phyloP scores from a whole-genome alignment of 257 asterid genomes.

The Euphrasia confusa region DNA sequence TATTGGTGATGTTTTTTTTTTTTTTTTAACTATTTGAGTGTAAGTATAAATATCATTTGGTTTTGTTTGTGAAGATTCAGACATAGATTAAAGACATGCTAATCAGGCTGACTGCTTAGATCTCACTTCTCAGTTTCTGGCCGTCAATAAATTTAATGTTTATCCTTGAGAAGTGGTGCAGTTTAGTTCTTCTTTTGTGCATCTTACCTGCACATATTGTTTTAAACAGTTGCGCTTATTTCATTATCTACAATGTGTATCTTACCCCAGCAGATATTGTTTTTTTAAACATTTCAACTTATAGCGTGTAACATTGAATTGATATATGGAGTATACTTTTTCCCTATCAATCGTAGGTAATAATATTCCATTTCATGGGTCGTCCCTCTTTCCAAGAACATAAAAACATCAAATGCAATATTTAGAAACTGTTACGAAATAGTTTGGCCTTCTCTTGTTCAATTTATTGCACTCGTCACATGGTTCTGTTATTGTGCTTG shows the following conservation, averaged over 20 bases:
- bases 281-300: background rate
- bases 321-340: background rate
- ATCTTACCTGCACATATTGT: background rate
- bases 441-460: constrained; percentile 1
- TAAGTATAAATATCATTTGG: background rate
- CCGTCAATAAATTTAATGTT: background rate
- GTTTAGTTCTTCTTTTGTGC: background rate
- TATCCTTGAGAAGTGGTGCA: background rate
- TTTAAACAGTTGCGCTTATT: no score
- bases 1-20: background rate
- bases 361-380: background rate
- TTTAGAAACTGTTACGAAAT: background rate
- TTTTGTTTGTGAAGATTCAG: background rate
- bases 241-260: no score
- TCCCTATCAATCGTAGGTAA: background rate
- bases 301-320: no score
- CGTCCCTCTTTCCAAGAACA: constrained; percentile 1
- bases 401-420: background rate
- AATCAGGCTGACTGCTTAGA: background rate
- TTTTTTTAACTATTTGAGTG: background rate
- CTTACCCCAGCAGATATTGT: background rate
- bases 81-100: background rate
- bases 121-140: background rate
- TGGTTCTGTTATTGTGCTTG: background rate
- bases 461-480: background rate